Base-by-base conservation (phyloP, 345 rosid genomes). In the Citropsis articulata region DNA sequence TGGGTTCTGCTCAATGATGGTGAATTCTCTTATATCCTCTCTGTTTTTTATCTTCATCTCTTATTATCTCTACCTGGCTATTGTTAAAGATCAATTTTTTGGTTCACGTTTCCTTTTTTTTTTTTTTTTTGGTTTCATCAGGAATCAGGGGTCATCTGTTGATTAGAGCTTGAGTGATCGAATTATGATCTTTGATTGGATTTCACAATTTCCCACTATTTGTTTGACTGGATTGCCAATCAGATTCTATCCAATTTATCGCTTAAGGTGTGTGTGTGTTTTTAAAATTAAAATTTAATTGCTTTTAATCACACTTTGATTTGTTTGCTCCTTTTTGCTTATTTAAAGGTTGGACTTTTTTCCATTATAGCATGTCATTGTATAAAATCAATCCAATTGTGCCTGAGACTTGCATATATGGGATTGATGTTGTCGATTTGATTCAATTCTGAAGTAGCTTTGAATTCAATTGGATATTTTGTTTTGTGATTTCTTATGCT, bases 1-100 rank as follows among this genome's bases (percentile, higher is more conserved):
- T 86, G 91, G 89, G 88, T 87, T 85, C 79, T 86, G 83, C 78
- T 77, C 88, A 63, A 69, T 61, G 78, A 79, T 95, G 97, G 93
- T 89, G 89, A 88, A 75, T 74, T 83, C 50, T 79, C 80, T 69
- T 33, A 24, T 27, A 33, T 12, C 67, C 35, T 64, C 12, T 78
- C n/a, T 72, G 18, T 72, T 19, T 66, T 45, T 66, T 69, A 35
- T 74, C 79, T 76, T 85, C 84, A 85, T 83, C 87, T 67, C 75
- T 83, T 68, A 75, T 30, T 9, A 77, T 45, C 73, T 50, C 77
- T 79, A n/a, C 69, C 64, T 65, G 78, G 73, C 76, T 81, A 75
- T 79, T 84, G 69, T 70, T 83, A 65, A 63, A 57, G 76, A 73
- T 36, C 53, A 16, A 28, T 75, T 31, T 57, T 56, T 76, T 69